Conservation (phyloP, 192 early-diverging fungal genomes). For the Mortierella alpina region DNA sequence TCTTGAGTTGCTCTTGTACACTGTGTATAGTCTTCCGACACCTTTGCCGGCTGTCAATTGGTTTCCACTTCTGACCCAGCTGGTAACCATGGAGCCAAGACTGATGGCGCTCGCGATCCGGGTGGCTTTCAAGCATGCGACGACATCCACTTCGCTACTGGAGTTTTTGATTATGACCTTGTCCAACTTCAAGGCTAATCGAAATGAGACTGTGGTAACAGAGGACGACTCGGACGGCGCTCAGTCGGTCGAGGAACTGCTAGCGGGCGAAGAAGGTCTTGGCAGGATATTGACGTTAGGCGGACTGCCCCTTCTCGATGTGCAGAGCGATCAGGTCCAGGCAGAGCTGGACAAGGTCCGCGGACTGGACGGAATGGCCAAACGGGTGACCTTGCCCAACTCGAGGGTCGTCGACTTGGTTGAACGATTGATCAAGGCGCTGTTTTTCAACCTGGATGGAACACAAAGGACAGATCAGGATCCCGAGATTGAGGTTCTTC, state of each 20-base stretch:
- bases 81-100: slow-evolving; percentile 28
- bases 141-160: slow-evolving; percentile 59
- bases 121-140: slow-evolving; percentile 60
- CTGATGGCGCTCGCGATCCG: slow-evolving; percentile 38
- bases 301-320: slow-evolving; percentile 37
- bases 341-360: slow-evolving; percentile 50
- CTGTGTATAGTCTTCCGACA: slow-evolving; percentile 39
- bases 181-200: slow-evolving; percentile 15
- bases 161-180: slow-evolving; percentile 61
- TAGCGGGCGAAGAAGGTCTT: slow-evolving; percentile 57
- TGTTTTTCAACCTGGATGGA: slow-evolving; percentile 30
- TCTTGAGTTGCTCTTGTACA: slow-evolving; percentile 35
- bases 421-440: slow-evolving; percentile 18
- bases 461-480: slow-evolving; percentile 1
- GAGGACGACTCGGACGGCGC: neutral
- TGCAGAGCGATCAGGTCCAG: slow-evolving; percentile 15
- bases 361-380: slow-evolving; percentile 59
- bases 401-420: slow-evolving; percentile 50
- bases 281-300: slow-evolving; percentile 59
- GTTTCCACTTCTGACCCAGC: slow-evolving; percentile 55
- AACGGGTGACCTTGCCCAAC: slow-evolving; percentile 53
- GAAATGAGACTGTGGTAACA: neutral
- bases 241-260: slow-evolving; percentile 29
- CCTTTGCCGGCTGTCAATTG: slow-evolving; percentile 67
- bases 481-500: slow-evolving; percentile 40